A percentile compares a stretch with the other conserved stretches of the same genome.
Conservation (phyloP, 257 asterid genomes). For the Petunia axillaris region DNA sequence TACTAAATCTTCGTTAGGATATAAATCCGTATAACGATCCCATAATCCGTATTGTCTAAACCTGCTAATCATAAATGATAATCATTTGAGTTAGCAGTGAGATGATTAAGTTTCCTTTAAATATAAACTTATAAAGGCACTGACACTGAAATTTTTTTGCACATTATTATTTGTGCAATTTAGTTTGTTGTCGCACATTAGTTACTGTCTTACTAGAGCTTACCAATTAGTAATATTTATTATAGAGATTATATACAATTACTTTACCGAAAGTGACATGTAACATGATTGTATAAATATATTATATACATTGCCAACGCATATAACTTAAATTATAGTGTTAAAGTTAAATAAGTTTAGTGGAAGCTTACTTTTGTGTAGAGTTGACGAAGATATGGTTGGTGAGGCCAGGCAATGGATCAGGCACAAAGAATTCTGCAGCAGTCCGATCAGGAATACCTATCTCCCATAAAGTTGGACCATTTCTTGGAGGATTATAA, state of each 20-base stretch:
- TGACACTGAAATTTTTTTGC: background rate
- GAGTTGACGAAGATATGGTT: slow-evolving; percentile 30
- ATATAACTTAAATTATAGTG: background rate
- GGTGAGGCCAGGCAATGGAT: slow-evolving; percentile 37
- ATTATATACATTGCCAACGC: no score
- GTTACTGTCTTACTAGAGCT: no score
- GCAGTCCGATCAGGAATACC: slow-evolving; percentile 74
- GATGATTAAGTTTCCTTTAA: background rate
- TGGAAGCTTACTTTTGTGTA: background rate
- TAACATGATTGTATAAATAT: background rate
- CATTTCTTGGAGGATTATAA: slow-evolving; percentile 59
- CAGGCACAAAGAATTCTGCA: slow-evolving; percentile 64
- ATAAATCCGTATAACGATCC: slow-evolving; percentile 46
- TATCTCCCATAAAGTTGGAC: slow-evolving; percentile 75
- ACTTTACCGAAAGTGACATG: background rate
- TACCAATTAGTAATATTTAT: no score
- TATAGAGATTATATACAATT: background rate
- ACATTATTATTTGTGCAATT: background rate
- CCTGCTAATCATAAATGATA: slow-evolving; percentile 29
- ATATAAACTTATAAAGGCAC: background rate
- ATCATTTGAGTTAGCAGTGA: background rate
- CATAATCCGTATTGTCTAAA: slow-evolving; percentile 68
- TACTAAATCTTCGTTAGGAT: slow-evolving; percentile 44
- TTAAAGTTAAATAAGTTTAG: background rate
- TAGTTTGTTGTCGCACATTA: background rate